Base-by-base conservation (phyloP, 768 basidiomycete genomes). In the Gloeostereum incarnatum region DNA sequence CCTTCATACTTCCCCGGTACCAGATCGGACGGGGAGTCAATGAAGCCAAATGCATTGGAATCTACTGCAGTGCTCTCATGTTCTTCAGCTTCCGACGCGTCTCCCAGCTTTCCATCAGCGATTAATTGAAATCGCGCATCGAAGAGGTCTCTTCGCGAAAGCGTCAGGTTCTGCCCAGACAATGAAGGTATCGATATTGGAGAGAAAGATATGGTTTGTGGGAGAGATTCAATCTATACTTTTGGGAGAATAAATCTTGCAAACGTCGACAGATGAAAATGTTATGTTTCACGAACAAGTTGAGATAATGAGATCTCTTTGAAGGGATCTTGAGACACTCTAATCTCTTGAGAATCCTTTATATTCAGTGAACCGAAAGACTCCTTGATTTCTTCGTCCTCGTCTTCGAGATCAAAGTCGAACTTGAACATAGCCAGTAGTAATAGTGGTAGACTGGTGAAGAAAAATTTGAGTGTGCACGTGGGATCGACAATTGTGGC, bases 121-220 rank as follows among this genome's bases (percentile, higher is more conserved):
- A 91, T 85, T 19, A 96, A 62, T 55, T 98, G 93, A 56, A 94
- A 96, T n/a, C 92, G 77, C 1, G 87, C 93, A 58, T 99, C 94
- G 51, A 90, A 97, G 4, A 98, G 66, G 58, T 98, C 94, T 41
- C 94, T 71, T 10, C 91, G 78, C 3, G 77, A 61, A 19, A 98
- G 62, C 1, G 63, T 55, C 7, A 69, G 41, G 13, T 41, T 49
- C 3, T 51, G 39, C 10, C 52, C 57, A 16, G 58, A 58, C 1
- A 58, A 46, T 4, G 73, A 58, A 2, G 76, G 71, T 3, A 84
- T 57, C 3, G 57, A 50, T 10, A 92, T 47, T 2, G 85, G 79
- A 0, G 93, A 90, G 54, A 82, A 92, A 0, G 89, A 90, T 45
- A 97, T 77, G 8, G 71, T 58, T 2, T 71, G 62, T 1, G 92